A percentile compares a stretch with the other conserved stretches of the same genome.
Conservation (phyloP, 1,139 yeast genomes). For the Blastobotrys aristatus region DNA sequence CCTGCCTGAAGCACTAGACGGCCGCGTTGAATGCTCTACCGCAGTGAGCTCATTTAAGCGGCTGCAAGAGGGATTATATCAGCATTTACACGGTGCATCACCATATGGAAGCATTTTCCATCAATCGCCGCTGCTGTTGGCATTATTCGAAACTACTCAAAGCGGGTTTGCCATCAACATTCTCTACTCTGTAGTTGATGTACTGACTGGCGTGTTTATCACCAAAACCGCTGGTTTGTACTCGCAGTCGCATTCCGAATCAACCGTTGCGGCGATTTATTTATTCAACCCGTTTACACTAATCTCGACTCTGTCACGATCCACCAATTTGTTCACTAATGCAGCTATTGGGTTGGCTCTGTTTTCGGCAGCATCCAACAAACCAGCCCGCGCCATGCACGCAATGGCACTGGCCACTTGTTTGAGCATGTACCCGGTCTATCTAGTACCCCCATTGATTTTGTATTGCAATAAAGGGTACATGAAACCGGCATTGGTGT, state of each 20-base stretch:
- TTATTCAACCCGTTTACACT: slow-evolving; percentile 76
- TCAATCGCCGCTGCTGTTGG: slow-evolving; percentile 68
- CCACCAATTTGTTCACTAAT: slow-evolving; percentile 60
- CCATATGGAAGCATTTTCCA: slow-evolving; percentile 87
- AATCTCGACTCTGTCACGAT: slow-evolving; percentile 62
- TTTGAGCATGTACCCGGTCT: slow-evolving; percentile 57
- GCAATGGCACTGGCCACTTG: slow-evolving; percentile 61
- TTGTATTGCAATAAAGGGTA: neutral
- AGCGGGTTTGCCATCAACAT: slow-evolving; percentile 27
- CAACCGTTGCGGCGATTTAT: slow-evolving; percentile 47
- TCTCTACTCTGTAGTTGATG: slow-evolving; percentile 41
- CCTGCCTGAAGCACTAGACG: slow-evolving; percentile 40
- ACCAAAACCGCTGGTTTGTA: slow-evolving; percentile 36
- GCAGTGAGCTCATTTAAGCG: slow-evolving; percentile 63
- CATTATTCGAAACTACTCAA: slow-evolving; percentile 38
- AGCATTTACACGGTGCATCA: slow-evolving; percentile 53
- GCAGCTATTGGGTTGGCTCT: slow-evolving; percentile 51
- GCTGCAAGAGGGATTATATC: slow-evolving; percentile 76
- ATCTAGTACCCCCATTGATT: slow-evolving; percentile 28
- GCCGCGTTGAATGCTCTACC: slow-evolving; percentile 71
- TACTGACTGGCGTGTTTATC: slow-evolving; percentile 40
- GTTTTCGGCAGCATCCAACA: slow-evolving; percentile 42
- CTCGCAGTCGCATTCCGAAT: slow-evolving; percentile 19
- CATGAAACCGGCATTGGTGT: slow-evolving; percentile 5
- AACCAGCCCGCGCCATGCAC: slow-evolving; percentile 45